Base-by-base conservation (phyloP, 495 filamentous ascomycete species). In the Talaromyces thailandensis region DNA sequence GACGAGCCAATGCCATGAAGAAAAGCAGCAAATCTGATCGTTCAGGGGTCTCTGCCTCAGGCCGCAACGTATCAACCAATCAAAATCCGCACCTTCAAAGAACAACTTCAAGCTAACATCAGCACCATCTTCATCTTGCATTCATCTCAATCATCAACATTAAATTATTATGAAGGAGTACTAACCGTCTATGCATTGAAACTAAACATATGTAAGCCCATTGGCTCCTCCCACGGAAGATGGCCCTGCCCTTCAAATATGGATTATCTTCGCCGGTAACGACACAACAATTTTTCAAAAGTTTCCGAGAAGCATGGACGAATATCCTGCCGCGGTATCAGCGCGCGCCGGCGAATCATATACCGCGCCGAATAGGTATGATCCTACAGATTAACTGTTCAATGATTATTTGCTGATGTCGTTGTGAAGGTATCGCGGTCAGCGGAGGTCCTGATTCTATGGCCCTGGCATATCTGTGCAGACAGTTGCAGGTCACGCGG, bases 401-500 rank as follows among this genome's bases (percentile, higher is more conserved):
- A 14, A 2, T 48, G 8, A 60, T 29, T 28, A 63, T 45, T 3
- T 25, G 40, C 40, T 50, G 7, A n/a, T 29, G 24, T 63, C 45
- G 4, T 9, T 21, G 14, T 11, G 1, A 65, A 95, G 93, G 83
- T 61, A 75, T 97, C 28, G 93, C 93, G 11, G 76, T 98, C 53
- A 97, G 93, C 70, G 94, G 94, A 6, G 94, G 94, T 16, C 89
- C 94, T 14, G 94, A 98, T 68, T 98, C 94, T 4, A 98, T 96
- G 92, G 93, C 93, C 23, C 76, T 98, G 40, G 91, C 92, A 48
- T 82, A 75, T 62, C 80, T 98, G n/a, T 92, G 86, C 64, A 71
- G 70, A 43, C 72, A 79, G 55, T 64, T 85, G 56, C 74, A 80
- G 48, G 58, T 64, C 0, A 37, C 61, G 6, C 18, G 48, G 7